phyloP scores from a whole-genome alignment of 2,329 filamentous ascomycete genomes.

The Nigrograna mackinnonii region DNA sequence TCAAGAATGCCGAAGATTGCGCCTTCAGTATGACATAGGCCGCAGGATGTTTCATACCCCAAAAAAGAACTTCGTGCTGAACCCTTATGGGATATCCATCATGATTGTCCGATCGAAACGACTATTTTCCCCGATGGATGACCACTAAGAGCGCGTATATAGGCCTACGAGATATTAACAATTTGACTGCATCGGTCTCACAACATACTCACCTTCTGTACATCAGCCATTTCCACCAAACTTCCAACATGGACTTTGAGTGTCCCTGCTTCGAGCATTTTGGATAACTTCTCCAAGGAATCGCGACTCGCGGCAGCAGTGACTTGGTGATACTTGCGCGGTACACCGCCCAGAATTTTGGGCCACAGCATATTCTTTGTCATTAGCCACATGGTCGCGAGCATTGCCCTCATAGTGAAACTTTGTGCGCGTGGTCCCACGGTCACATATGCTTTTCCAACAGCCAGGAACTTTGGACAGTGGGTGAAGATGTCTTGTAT shows the following conservation, averaged over 20 bases:
- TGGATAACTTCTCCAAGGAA: conserved; percentile 9
- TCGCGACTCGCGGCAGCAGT: conserved; percentile 9
- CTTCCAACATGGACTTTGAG: conserved; percentile 11
- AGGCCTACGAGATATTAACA: no score
- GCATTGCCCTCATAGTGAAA: conserved; percentile 10
- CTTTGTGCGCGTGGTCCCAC: conserved; percentile 12
- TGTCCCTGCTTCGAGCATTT: conserved; percentile 8
- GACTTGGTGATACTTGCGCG: conserved; percentile 15
- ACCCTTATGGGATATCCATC: no score
- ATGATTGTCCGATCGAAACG: no score
- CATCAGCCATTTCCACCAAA: conserved; percentile 8
- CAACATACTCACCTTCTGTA: conserved; percentile 9
- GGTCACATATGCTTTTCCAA: conserved; percentile 16
- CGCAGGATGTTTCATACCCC: no score
- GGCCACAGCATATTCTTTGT: conserved; percentile 18
- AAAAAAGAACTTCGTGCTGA: no score
- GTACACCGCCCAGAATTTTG: conserved; percentile 14
- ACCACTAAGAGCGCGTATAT: no score
- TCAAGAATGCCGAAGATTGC: no score
- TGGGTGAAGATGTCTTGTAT: conserved; percentile 16
- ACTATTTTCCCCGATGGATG: no score
- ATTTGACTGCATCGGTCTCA: neutral
- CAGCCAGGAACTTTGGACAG: conserved; percentile 12
- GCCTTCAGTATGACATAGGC: no score
- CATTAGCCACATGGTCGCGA: conserved; percentile 12